Evolutionary conservation across 106 monocot genomes (phyloP).

Genomic region (Dendrobium nobile): DNA sequence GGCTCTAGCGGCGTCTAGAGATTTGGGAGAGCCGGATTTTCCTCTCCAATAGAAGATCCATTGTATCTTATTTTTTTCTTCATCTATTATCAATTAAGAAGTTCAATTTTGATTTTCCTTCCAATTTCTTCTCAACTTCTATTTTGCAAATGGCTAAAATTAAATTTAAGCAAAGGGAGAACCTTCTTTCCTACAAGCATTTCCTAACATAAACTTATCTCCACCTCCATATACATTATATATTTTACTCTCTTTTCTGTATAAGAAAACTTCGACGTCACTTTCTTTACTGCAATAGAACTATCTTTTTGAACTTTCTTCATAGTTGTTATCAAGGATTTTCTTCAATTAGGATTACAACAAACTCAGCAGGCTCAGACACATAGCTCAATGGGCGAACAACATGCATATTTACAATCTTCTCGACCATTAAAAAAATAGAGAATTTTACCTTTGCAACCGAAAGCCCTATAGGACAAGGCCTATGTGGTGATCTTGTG

Average conservation of each 20-base stretch:
- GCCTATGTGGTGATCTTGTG: conserved; percentile 93
- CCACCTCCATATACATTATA: background rate
- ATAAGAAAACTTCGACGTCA: background rate
- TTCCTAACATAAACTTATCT: background rate
- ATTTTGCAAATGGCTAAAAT: too few species aligned
- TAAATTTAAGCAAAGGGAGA: too few species aligned
- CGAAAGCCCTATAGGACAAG: conserved; percentile 92
- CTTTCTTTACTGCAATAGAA: background rate
- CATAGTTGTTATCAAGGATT: background rate
- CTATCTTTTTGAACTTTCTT: background rate
- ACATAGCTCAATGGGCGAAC: background rate
- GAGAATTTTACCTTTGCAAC: conserved; percentile 80
- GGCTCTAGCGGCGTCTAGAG: too few species aligned
- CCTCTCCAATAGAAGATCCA: too few species aligned
- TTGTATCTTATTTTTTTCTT: too few species aligned
- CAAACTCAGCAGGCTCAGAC: background rate
- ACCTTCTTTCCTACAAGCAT: too few species aligned
- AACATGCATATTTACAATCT: background rate
- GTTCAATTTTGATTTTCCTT: too few species aligned
- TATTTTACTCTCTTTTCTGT: background rate
- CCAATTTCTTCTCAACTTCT: too few species aligned
- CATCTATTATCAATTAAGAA: too few species aligned
- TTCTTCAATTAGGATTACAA: background rate
- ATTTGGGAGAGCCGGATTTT: too few species aligned
- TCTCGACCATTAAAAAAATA: background rate